These are phyloP conservation scores for Podospora pseudoanserina DNA, from an alignment of 495 filamentous ascomycete species.

Conservation along the genomic window DNA sequence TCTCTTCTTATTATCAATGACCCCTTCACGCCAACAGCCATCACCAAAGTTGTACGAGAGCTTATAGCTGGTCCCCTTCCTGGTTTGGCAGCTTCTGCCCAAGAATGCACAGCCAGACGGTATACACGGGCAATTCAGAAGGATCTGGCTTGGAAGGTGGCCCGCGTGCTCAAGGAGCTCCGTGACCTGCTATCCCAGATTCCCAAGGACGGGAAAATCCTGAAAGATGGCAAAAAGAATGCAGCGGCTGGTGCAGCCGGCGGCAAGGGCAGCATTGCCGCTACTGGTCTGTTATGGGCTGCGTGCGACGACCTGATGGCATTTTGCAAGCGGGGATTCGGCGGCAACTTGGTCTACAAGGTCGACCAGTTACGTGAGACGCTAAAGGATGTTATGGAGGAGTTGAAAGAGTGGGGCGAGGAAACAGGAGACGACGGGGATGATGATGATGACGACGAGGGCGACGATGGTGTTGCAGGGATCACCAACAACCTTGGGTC, in stretches of 20 bases:
- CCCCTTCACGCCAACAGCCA: conserved; percentile 76
- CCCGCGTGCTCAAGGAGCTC: conserved; percentile 47
- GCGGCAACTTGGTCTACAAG: conserved; percentile 56
- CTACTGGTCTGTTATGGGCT: conserved; percentile 62
- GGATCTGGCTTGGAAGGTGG: conserved; percentile 49
- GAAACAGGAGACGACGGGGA: conserved; percentile 52
- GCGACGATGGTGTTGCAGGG: conserved; percentile 26
- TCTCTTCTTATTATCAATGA: conserved; percentile 78
- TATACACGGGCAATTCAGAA: conserved; percentile 58
- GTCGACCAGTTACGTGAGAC: conserved; percentile 66
- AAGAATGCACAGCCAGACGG: conserved; percentile 54
- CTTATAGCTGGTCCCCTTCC: conserved; percentile 64
- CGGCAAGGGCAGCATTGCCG: conserved; percentile 52
- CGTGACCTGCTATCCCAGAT: conserved; percentile 41
- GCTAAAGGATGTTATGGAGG: conserved; percentile 73
- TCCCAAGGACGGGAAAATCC: conserved; percentile 45
- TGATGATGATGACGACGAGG: conserved; percentile 41
- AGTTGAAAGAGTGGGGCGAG: conserved; percentile 83
- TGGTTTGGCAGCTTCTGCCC: conserved; percentile 63
- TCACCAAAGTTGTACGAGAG: conserved; percentile 61
- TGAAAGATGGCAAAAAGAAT: conserved; percentile 42
- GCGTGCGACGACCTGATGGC: conserved; percentile 67
- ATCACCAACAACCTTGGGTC: conserved; percentile 25
- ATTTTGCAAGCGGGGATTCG: conserved; percentile 61
- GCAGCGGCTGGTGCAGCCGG: conserved; percentile 32